Evolutionary conservation across 1,139 yeast species (phyloP).

Genomic region (Geotrichum phurueaensis): DNA sequence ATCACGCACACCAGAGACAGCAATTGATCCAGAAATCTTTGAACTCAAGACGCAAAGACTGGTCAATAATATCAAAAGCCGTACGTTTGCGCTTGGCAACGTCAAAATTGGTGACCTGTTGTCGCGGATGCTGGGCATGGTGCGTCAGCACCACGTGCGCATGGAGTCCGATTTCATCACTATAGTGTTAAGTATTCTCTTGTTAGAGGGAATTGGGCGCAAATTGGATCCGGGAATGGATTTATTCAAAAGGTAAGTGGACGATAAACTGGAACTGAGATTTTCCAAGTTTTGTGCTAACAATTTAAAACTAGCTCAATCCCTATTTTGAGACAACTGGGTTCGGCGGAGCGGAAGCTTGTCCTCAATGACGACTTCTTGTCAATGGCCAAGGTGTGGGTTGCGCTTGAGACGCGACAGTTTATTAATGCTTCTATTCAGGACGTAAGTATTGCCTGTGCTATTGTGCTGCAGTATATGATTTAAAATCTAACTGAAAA

Average conservation of each 20-base stretch:
- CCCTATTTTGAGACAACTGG: slow-evolving; percentile 80
- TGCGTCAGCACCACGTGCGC: slow-evolving; percentile 86
- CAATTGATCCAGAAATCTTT: slow-evolving; percentile 73
- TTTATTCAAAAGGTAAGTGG: slow-evolving; percentile 81
- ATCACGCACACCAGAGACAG: slow-evolving; percentile 91
- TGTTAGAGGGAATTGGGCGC: slow-evolving; percentile 91
- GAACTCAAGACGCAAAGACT: slow-evolving; percentile 81
- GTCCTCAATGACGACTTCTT: slow-evolving; percentile 55
- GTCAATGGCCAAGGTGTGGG: slow-evolving; percentile 86
- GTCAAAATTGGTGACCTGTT: slow-evolving; percentile 87
- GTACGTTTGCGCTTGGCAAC: slow-evolving; percentile 89
- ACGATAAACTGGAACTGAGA: slow-evolving; percentile 33
- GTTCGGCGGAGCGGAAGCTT: slow-evolving; percentile 50
- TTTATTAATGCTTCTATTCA: slow-evolving; percentile 79
- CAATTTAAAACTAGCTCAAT: slow-evolving; percentile 53
- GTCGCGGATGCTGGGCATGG: slow-evolving; percentile 85
- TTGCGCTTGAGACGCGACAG: slow-evolving; percentile 82
- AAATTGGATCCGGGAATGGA: slow-evolving; percentile 89
- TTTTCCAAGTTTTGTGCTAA: slow-evolving; percentile 1
- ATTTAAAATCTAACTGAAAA: slow-evolving; percentile 16
- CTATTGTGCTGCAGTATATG: slow-evolving; percentile 6
- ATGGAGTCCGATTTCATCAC: slow-evolving; percentile 97
- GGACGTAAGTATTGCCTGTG: slow-evolving; percentile 47
- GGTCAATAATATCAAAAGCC: slow-evolving; percentile 71
- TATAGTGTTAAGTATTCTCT: slow-evolving; percentile 81